Base-by-base conservation (phyloP, 352 stramenopile species). In the Globisporangium echinulatum region DNA sequence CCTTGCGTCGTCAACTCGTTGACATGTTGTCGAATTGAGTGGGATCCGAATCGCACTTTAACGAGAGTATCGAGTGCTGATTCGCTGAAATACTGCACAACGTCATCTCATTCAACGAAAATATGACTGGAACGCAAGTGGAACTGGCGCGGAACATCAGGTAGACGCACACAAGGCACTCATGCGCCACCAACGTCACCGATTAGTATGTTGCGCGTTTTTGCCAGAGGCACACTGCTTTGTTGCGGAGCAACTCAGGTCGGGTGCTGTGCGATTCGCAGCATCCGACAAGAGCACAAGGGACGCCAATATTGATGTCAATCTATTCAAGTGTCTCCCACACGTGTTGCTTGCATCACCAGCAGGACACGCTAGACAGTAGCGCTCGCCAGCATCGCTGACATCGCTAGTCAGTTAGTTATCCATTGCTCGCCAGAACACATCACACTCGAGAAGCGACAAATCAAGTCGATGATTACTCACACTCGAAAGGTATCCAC, bases 71-170 rank as follows among this genome's bases (percentile, higher is more conserved):
- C 17, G 48, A n/a, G 11, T 4, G 11, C 3, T 47, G 53, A 58
- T 58, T 58, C 17, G 53, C 53, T 51, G 19, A 58, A 58, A 58
- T n/a, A 4, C 7, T 33, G 25, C 8, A 25, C 8, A 50, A 40
- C 13, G 11, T 13, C 11, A 37, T 33, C 10, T 14, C 4, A 11
- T n/a, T 11, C 25, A 58, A 33, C 25, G 25, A 33, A 33, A 33
- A 33, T 33, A 33, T 3, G 11, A 59, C 14, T 14, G 14, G 11
- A 36, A n/a, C 25, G 25, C 25, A 33, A 33, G 25, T 33, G 46
- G 54, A 59, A 59, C 54, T 33, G 33, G 15, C 2, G 7, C 43
- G 33, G 54, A 59, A 59, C 54, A 40, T 43, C 47, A 46, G 8
- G 54, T 59, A 59, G 25, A 33, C 48, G 17, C n/a, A 52, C n/a